Percentiles rank a stretch among this genome's conserved stretches.
Conservation (phyloP, 306 rosid genomes). For the Cicer arietinum region DNA sequence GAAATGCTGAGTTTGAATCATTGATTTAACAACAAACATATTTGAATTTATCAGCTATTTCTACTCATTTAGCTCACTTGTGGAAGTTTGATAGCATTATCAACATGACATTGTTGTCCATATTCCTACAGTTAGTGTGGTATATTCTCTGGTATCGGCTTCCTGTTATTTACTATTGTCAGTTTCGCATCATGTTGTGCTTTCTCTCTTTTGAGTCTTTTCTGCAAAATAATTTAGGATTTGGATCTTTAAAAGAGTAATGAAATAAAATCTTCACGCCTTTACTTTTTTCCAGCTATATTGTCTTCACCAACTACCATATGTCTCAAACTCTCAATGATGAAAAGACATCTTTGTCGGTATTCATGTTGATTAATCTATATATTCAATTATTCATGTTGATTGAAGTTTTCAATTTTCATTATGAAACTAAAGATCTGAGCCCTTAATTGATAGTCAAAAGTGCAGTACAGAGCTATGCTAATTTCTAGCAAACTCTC, state of each 20-base stretch:
- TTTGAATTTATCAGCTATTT: slow-evolving; percentile 31
- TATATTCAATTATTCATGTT: slow-evolving; percentile 5
- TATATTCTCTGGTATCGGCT: slow-evolving; percentile 36
- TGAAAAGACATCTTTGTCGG: slow-evolving; percentile 25
- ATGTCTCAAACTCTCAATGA: slow-evolving; percentile 11
- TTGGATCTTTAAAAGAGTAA: slow-evolving; percentile 24
- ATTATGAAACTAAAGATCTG: slow-evolving; percentile 26
- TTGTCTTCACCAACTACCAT: slow-evolving; percentile 23
- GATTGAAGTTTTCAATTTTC: slow-evolving; percentile 29
- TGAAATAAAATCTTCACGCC: slow-evolving; percentile 2
- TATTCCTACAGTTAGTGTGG: slow-evolving; percentile 16
- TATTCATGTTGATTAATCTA: slow-evolving; percentile 20
- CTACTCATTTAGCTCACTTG: slow-evolving; percentile 28
- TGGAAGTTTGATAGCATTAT: slow-evolving; percentile 12
- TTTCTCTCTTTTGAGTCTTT: not conserved
- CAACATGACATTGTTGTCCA: slow-evolving; percentile 26
- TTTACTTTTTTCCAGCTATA: not conserved
- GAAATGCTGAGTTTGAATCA: not conserved
- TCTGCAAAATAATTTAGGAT: slow-evolving; percentile 20
- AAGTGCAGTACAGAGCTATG: slow-evolving; percentile 20
- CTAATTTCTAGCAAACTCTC: not conserved
- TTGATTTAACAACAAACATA: not conserved
- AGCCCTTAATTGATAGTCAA: slow-evolving; percentile 8
- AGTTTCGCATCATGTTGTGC: slow-evolving; percentile 7
- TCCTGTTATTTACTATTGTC: slow-evolving; percentile 27